phyloP scores from a whole-genome alignment of 73 alveolate species.

The Tetrahymena elliotti region DNA sequence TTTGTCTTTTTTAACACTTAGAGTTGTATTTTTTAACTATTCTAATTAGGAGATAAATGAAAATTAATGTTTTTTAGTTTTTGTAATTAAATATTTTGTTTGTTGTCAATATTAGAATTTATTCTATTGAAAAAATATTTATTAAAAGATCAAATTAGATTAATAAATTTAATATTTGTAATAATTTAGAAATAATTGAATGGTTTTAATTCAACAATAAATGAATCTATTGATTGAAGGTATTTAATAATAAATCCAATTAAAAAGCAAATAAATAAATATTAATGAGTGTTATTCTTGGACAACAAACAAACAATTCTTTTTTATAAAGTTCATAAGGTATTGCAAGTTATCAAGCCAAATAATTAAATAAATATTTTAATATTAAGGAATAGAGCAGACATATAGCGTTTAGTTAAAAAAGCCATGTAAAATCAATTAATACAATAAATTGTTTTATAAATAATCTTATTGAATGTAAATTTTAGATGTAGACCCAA shows the following conservation, averaged over 20 bases:
- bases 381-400: not conserved
- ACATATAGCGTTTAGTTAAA: not conserved
- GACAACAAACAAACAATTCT: not conserved
- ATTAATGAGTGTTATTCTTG: not conserved
- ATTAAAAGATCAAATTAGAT: not conserved
- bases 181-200: not conserved
- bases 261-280: not conserved
- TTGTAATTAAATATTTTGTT: too few relatives aligned
- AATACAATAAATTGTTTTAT: not conserved
- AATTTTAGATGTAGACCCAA: not conserved
- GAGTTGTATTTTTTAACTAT: too few relatives aligned
- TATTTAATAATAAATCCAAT: not conserved
- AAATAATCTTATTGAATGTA: not conserved
- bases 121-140: too few relatives aligned
- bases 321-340: not conserved
- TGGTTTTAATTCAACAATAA: not conserved
- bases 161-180: not conserved
- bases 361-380: not conserved
- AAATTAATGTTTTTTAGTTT: too few relatives aligned
- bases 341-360: not conserved
- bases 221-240: not conserved
- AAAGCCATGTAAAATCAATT: not conserved
- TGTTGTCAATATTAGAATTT: too few relatives aligned
- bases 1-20: too few relatives aligned
- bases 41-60: too few relatives aligned